phyloP scores from a whole-genome alignment of 306 rosid species.

The Leucaena leucocephala region DNA sequence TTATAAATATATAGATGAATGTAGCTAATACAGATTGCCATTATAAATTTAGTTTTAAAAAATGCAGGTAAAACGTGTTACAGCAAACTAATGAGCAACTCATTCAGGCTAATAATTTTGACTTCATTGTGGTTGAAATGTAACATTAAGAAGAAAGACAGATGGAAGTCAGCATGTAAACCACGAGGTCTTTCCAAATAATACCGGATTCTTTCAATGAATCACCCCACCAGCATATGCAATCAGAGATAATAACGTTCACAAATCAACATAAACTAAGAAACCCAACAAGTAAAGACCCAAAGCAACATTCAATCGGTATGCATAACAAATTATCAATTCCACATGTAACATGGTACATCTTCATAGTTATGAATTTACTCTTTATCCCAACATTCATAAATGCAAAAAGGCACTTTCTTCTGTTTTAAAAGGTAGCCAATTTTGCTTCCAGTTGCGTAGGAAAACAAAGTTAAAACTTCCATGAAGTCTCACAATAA shows the following conservation, averaged over 20 bases:
- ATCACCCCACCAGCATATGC: not conserved
- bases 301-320: slow-evolving; percentile 7
- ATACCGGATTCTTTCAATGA: not conserved
- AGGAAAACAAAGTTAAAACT: not conserved
- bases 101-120: not conserved
- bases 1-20: slow-evolving; percentile 11
- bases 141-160: slow-evolving; percentile 4
- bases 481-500: slow-evolving; percentile 8
- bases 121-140: not conserved
- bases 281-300: not conserved
- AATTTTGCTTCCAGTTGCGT: not conserved
- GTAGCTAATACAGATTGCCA: not conserved
- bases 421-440: not conserved
- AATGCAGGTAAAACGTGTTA: not conserved
- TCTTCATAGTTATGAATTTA: not conserved
- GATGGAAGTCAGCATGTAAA: not conserved
- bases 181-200: not conserved
- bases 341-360: not conserved
- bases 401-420: not conserved
- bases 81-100: not conserved
- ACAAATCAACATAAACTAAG: slow-evolving; percentile 26
- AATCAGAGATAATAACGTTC: slow-evolving; percentile 1
- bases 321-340: slow-evolving; percentile 2
- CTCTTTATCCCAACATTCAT: not conserved
- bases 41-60: not conserved